Evolutionary conservation across 768 basidiomycete species (phyloP).

Genomic region (Tulasnella sp.): DNA sequence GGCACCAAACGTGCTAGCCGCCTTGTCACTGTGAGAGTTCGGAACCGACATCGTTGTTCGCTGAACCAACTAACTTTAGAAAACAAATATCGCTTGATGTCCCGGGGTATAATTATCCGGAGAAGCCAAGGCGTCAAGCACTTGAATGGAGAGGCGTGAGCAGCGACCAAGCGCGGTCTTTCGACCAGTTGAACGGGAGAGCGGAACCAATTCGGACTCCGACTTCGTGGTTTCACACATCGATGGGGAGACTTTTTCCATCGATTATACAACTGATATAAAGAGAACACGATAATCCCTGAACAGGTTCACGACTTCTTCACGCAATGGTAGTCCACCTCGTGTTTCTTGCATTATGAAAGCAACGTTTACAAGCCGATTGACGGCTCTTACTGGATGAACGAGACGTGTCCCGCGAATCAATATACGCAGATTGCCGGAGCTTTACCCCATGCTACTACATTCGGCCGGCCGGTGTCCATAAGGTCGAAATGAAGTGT

Average conservation of each 20-base stretch:
- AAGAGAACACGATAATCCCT: slow-evolving; percentile 2
- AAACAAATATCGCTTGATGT: neutral
- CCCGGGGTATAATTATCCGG: neutral
- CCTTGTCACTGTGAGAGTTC: slow-evolving; percentile 6
- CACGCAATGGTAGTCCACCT: neutral
- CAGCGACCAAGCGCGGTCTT: neutral
- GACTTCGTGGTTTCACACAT: neutral
- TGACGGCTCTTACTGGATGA: neutral
- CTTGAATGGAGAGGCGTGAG: neutral
- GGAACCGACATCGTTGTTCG: neutral
- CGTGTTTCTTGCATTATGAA: neutral
- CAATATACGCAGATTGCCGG: slow-evolving; percentile 7
- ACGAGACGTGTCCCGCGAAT: neutral
- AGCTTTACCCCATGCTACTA: neutral
- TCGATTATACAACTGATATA: slow-evolving; percentile 6
- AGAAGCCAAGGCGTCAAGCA: neutral
- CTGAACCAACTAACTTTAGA: neutral
- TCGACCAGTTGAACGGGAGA: neutral
- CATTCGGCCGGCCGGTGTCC: neutral
- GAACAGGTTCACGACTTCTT: slow-evolving; percentile 1
- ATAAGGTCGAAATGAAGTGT: neutral
- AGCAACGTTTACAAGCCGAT: neutral
- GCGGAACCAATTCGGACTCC: neutral
- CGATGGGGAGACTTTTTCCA: neutral
- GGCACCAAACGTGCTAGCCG: slow-evolving; percentile 5